Percentiles rank a stretch among this genome's conserved stretches.
These are phyloP conservation scores for Isabelozyma pseudorhagii DNA, from an alignment of 805 yeast genomes.

Conservation along the genomic window DNA sequence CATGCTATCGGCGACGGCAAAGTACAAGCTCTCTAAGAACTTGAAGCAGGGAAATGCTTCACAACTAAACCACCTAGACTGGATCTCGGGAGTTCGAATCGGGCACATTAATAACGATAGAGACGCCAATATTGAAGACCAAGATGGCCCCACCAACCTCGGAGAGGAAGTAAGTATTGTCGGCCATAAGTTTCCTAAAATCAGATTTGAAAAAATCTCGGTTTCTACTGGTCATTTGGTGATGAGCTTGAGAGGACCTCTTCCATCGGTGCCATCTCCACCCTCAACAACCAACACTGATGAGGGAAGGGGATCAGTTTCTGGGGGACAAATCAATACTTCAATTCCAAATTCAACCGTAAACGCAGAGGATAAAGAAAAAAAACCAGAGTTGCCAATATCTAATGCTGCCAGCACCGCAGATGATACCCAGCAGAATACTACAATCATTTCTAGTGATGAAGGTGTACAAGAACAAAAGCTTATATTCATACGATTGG, in stretches of 20 bases:
- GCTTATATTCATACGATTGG: constrained; percentile 65
- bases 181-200: constrained; percentile 85
- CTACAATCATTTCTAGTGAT: constrained; percentile 3
- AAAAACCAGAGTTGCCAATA: neutral
- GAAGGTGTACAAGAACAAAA: constrained; percentile 44
- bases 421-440: neutral
- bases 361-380: neutral
- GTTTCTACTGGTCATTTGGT: constrained; percentile 81
- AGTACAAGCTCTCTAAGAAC: constrained; percentile 32
- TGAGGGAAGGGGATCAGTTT: neutral
- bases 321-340: neutral
- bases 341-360: neutral
- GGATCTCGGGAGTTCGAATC: constrained; percentile 91
- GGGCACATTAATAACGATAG: constrained; percentile 34
- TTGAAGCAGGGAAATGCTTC: constrained; percentile 32
- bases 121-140: constrained; percentile 11
- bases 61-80: constrained; percentile 68
- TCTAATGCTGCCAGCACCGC: neutral
- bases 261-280: constrained; percentile 11
- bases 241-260: constrained; percentile 69
- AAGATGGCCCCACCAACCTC: constrained; percentile 53
- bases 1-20: constrained; percentile 34
- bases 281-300: neutral
- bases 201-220: constrained; percentile 81
- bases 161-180: constrained; percentile 91